Percentiles rank a stretch among this genome's conserved stretches.
Conservation (phyloP, 1,139 yeast species). For the Hemisphaericaspora subhashii region DNA sequence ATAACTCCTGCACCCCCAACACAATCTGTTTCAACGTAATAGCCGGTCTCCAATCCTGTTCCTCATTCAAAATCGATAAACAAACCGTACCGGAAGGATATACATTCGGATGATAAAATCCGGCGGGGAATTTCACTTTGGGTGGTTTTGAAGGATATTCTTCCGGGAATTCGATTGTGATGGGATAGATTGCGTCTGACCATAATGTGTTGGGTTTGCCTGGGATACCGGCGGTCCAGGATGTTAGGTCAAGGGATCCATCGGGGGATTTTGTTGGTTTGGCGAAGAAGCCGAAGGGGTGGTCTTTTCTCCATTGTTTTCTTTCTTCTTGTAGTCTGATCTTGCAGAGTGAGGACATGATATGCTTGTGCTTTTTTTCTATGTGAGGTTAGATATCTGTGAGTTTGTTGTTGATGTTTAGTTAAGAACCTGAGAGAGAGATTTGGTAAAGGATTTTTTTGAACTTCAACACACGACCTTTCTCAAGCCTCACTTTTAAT, state of each 20-base stretch:
- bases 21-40: slow-evolving; percentile 87
- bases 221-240: slow-evolving; percentile 95
- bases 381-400: not conserved
- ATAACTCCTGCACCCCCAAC: slow-evolving; percentile 87
- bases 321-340: slow-evolving; percentile 86
- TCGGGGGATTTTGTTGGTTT: slow-evolving; percentile 77
- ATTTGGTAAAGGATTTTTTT: not conserved
- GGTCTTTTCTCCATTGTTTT: slow-evolving; percentile 97
- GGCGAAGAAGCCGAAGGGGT: slow-evolving; percentile 96
- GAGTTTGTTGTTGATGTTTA: not conserved
- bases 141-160: slow-evolving; percentile 98
- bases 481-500: not conserved
- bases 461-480: slow-evolving; percentile 1
- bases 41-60: slow-evolving; percentile 98
- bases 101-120: slow-evolving; percentile 94
- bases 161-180: slow-evolving; percentile 77
- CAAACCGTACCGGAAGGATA: slow-evolving; percentile 97
- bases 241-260: slow-evolving; percentile 80
- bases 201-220: slow-evolving; percentile 86
- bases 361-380: not conserved
- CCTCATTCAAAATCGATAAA: slow-evolving; percentile 88
- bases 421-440: no score
- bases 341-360: slow-evolving; percentile 55
- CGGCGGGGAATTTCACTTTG: slow-evolving; percentile 81
- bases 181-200: slow-evolving; percentile 89